Evolutionary conservation across 495 filamentous ascomycete genomes (phyloP).

Genomic region (Cercophora samala): DNA sequence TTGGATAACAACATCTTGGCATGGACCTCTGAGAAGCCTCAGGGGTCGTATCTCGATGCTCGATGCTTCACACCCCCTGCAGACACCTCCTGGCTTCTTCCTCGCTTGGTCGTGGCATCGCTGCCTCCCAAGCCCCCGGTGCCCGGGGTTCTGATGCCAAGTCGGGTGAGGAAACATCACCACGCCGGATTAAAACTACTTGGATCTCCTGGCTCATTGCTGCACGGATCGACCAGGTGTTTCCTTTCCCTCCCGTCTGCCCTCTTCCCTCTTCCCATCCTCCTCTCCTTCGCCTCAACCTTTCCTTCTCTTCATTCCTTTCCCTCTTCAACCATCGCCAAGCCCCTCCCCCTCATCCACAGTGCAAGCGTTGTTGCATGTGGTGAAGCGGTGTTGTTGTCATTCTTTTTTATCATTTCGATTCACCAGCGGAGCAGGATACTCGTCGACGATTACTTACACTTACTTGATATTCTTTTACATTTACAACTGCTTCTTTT

Average conservation of each 20-base stretch:
- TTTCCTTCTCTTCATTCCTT: conserved; percentile 1
- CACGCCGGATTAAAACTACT: conserved; percentile 9
- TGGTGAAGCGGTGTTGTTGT: conserved; percentile 10
- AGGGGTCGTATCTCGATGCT: neutral
- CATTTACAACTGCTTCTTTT: neutral
- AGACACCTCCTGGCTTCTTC: neutral
- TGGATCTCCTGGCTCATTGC: conserved; percentile 11
- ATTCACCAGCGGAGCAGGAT: conserved; percentile 10
- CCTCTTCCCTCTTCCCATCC: conserved; percentile 1
- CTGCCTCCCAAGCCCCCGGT: neutral
- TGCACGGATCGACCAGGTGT: conserved; percentile 13
- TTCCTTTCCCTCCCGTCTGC: conserved; percentile 5
- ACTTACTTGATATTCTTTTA: neutral
- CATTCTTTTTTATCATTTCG: conserved; percentile 9
- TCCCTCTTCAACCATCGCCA: conserved; percentile 10
- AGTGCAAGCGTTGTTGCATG: conserved; percentile 5
- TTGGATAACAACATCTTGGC: neutral
- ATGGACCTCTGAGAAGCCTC: neutral
- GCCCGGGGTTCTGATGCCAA: conserved; percentile 8
- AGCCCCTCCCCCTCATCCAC: conserved; percentile 4
- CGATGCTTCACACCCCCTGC: neutral
- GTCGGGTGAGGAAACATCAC: conserved; percentile 13
- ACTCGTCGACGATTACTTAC: conserved; percentile 2
- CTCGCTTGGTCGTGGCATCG: neutral
- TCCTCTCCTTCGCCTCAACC: neutral